Conservation (phyloP, 257 asterid genomes). For the Solanum tarapatanum region DNA sequence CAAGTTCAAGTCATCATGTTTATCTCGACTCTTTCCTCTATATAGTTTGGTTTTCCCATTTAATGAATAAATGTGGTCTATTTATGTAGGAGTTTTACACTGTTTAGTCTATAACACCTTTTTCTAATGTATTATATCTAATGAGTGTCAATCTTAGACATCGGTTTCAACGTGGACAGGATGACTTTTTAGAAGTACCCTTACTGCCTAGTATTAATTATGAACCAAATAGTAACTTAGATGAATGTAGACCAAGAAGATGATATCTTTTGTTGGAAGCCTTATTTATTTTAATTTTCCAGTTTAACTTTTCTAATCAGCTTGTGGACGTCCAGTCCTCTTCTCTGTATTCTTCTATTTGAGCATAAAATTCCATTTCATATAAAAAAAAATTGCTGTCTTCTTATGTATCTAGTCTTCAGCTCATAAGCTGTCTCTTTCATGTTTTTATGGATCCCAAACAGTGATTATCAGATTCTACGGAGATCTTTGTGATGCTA, state of each 20-base stretch:
- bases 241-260: background rate
- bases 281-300: background rate
- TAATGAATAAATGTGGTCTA: background rate
- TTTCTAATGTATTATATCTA: background rate
- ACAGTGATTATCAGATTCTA: background rate
- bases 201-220: background rate
- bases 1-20: constrained; percentile 90
- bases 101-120: background rate
- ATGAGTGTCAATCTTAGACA: background rate
- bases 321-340: background rate
- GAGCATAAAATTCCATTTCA: background rate
- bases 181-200: background rate
- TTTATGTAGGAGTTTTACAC: too few relatives aligned
- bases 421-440: background rate
- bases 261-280: background rate
- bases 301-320: background rate
- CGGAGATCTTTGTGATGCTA: background rate
- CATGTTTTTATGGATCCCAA: background rate
- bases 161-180: background rate
- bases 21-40: background rate
- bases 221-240: background rate
- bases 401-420: background rate
- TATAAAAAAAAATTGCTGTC: background rate
- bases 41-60: background rate
- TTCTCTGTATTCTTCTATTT: background rate